These are phyloP conservation scores for Phylloporus rhodoxanthus DNA, from an alignment of 768 basidiomycete genomes.

Conservation along the genomic window DNA sequence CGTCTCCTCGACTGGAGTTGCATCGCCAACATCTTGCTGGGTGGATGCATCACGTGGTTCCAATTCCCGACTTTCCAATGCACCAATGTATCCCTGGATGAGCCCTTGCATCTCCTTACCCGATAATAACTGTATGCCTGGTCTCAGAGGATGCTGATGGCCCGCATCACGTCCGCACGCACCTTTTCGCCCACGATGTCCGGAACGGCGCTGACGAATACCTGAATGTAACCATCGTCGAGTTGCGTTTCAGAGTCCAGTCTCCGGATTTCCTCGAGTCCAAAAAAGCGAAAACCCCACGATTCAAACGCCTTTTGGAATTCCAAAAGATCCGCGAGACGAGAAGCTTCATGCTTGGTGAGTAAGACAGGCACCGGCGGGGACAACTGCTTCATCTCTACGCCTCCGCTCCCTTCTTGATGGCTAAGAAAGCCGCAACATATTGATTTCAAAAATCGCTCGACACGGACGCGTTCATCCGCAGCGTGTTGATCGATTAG, in stretches of 20 bases:
- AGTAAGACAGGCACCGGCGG: slow-evolving; percentile 60
- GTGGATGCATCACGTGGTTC: slow-evolving; percentile 14
- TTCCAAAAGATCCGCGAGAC: slow-evolving; percentile 38
- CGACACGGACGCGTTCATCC: slow-evolving; percentile 92
- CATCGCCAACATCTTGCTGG: slow-evolving; percentile 6
- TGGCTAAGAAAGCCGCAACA: slow-evolving; percentile 59
- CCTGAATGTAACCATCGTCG: slow-evolving; percentile 50
- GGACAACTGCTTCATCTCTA: slow-evolving; percentile 39
- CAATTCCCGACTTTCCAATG: slow-evolving; percentile 46
- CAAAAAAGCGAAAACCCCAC: slow-evolving; percentile 67
- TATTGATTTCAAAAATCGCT: slow-evolving; percentile 68
- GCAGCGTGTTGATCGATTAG: slow-evolving; percentile 97
- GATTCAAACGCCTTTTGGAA: slow-evolving; percentile 46
- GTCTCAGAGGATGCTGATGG: slow-evolving; percentile 8
- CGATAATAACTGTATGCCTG: slow-evolving; percentile 45
- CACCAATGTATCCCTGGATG: slow-evolving; percentile 65
- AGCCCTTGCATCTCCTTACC: slow-evolving; percentile 72
- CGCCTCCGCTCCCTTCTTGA: slow-evolving; percentile 32
- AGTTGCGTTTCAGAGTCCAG: slow-evolving; percentile 14
- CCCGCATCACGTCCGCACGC: slow-evolving; percentile 10
- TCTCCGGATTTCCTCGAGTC: slow-evolving; percentile 22
- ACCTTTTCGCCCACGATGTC: slow-evolving; percentile 67
- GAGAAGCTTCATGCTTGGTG: slow-evolving; percentile 55
- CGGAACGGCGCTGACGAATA: slow-evolving; percentile 59
- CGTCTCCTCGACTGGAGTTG: slow-evolving; percentile 17